Evolutionary conservation across 176 grass and related monocot species (phyloP).

Genomic region (Hordeum marinum): DNA sequence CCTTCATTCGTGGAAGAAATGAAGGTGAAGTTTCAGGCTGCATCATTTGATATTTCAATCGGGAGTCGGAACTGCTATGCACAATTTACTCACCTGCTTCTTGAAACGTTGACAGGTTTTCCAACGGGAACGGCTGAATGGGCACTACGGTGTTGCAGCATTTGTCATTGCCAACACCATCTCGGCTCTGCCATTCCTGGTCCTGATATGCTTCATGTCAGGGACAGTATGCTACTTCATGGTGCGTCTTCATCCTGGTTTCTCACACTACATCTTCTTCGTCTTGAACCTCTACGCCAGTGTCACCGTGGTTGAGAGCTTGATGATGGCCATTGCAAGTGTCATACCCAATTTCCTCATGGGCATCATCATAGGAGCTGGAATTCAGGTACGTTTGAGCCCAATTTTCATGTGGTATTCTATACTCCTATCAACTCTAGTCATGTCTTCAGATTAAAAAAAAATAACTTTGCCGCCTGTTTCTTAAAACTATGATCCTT

Average conservation of each 20-base stretch:
- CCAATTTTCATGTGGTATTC: neutral
- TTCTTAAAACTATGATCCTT: neutral
- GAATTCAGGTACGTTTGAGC: conserved; percentile 72
- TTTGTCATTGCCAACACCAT: conserved; percentile 96
- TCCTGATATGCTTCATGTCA: conserved; percentile 81
- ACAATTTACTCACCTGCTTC: conserved; percentile 6
- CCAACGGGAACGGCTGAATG: conserved; percentile 90
- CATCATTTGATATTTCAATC: conserved; percentile 24
- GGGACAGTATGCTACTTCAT: conserved; percentile 94
- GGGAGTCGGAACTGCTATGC: neutral
- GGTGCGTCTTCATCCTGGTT: conserved; percentile 87
- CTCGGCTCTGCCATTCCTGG: conserved; percentile 85
- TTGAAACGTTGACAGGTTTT: conserved; percentile 59
- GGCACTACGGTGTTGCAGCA: conserved; percentile 81
- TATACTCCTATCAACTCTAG: neutral
- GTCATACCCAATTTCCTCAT: conserved; percentile 99
- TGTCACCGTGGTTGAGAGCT: conserved; percentile 91
- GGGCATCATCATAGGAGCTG: conserved; percentile 98
- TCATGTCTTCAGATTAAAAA: neutral
- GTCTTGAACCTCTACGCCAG: conserved; percentile 79
- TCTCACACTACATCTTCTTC: conserved; percentile 85
- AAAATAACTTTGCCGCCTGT: neutral
- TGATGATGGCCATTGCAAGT: conserved; percentile 99
- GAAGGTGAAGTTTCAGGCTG: conserved; percentile 57
- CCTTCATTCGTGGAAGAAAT: conserved; percentile 99